These are phyloP conservation scores for Auricularia heimuer DNA, from an alignment of 768 basidiomycete species.

Conservation along the genomic window DNA sequence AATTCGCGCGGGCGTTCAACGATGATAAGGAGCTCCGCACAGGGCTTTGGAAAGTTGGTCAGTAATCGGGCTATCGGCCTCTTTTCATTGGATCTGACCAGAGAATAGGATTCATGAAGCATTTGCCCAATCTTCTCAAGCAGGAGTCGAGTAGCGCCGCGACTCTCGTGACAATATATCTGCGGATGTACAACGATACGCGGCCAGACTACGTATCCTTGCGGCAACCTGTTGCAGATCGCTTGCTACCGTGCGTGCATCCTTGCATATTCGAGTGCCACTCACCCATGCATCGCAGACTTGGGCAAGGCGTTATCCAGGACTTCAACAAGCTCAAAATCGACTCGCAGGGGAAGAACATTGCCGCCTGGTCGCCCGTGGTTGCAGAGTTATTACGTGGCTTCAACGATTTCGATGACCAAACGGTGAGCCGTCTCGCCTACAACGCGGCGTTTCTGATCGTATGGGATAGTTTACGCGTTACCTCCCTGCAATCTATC, in stretches of 20 bases:
- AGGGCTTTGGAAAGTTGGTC: constrained; percentile 98
- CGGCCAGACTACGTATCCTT: constrained; percentile 81
- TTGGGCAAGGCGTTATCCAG: constrained; percentile 78
- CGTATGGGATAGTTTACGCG: constrained; percentile 57
- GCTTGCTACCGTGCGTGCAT: constrained; percentile 54
- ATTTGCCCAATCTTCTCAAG: constrained; percentile 92
- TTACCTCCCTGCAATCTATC: constrained; percentile 87
- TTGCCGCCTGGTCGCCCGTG: constrained; percentile 97
- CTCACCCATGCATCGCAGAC: constrained; percentile 33
- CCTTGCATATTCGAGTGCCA: neutral
- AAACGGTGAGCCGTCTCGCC: constrained; percentile 52
- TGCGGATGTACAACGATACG: constrained; percentile 89
- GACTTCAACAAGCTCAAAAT: constrained; percentile 84
- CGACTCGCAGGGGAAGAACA: constrained; percentile 91
- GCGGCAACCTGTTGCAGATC: constrained; percentile 67
- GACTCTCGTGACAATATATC: constrained; percentile 82
- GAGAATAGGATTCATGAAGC: constrained; percentile 94
- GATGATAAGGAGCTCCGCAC: constrained; percentile 96
- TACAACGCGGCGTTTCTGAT: constrained; percentile 7
- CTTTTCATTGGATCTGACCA: neutral
- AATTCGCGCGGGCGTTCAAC: constrained; percentile 95
- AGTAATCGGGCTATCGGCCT: constrained; percentile 26
- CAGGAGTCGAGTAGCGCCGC: constrained; percentile 97
- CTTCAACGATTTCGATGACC: constrained; percentile 81
- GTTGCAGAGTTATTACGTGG: constrained; percentile 91